Conservation (phyloP, 2,329 filamentous ascomycete genomes). For the Xylaria sp. region DNA sequence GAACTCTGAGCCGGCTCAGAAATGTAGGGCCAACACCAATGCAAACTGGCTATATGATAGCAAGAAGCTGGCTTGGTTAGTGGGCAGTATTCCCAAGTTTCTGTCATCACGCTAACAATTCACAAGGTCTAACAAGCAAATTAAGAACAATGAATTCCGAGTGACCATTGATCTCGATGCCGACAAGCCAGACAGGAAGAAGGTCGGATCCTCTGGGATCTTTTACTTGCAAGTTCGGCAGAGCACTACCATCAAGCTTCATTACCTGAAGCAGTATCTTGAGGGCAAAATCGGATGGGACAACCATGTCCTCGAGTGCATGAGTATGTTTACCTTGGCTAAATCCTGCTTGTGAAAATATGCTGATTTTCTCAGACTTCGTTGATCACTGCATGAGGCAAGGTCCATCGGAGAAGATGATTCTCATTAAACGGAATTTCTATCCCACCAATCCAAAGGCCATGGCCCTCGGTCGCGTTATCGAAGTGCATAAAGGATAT, state of each 20-base stretch:
- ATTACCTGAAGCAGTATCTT: constrained; percentile 73
- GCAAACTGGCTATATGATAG: constrained; percentile 79
- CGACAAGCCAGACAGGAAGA: constrained; percentile 44
- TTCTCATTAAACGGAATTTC: constrained; percentile 83
- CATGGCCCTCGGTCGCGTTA: constrained; percentile 67
- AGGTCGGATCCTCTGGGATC: constrained; percentile 48
- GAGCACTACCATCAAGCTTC: constrained; percentile 75
- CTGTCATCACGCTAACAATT: background rate
- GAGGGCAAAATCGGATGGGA: constrained; percentile 68
- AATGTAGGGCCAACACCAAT: constrained; percentile 53
- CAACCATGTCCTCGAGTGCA: constrained; percentile 76
- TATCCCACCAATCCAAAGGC: constrained; percentile 68
- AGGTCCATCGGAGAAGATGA: constrained; percentile 73
- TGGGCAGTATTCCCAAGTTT: constrained; percentile 12
- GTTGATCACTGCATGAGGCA: constrained; percentile 90
- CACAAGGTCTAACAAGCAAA: too few species aligned
- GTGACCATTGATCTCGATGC: constrained; percentile 76
- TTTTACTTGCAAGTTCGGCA: constrained; percentile 71
- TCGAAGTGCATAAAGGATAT: constrained; percentile 87
- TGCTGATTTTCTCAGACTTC: constrained; percentile 65
- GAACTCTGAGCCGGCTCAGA: constrained; percentile 70
- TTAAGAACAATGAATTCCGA: constrained; percentile 59
- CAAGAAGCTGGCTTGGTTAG: constrained; percentile 84
- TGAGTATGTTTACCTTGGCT: constrained; percentile 64
- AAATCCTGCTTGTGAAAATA: background rate